Evolutionary conservation across 805 yeast species (phyloP).

Genomic region (Candida xiaguanensis): DNA sequence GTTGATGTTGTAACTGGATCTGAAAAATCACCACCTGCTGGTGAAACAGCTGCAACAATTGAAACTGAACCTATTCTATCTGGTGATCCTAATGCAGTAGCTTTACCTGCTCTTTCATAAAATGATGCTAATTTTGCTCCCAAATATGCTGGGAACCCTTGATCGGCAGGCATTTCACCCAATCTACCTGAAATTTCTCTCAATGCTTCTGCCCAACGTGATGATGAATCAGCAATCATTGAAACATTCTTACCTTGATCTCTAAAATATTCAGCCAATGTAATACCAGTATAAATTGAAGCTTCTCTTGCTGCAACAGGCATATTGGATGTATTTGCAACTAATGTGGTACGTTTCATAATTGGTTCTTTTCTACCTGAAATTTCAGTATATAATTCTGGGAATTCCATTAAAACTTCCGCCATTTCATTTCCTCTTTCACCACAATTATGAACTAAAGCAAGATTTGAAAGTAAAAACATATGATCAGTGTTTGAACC

Average conservation of each 20-base stretch:
- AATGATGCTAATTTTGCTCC: conserved; percentile 99
- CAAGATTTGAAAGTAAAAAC: conserved; percentile 37
- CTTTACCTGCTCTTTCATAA: conserved; percentile 99
- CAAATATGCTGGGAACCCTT: conserved; percentile 99
- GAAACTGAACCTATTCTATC: conserved; percentile 96
- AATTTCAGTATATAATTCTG: conserved; percentile 88
- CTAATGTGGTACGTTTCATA: conserved; percentile 98
- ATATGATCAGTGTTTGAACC: conserved; percentile 37
- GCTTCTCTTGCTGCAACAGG: conserved; percentile 99
- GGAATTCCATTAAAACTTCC: conserved; percentile 99
- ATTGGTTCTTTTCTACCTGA: conserved; percentile 95
- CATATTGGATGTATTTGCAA: conserved; percentile 98
- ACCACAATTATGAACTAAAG: conserved; percentile 51
- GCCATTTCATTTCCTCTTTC: conserved; percentile 99
- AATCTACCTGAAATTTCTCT: conserved; percentile 99
- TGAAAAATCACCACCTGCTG: conserved; percentile 99
- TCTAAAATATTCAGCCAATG: conserved; percentile 98
- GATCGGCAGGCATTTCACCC: conserved; percentile 99
- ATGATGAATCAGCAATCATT: conserved; percentile 99
- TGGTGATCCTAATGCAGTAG: conserved; percentile 93
- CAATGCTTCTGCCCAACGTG: conserved; percentile 99
- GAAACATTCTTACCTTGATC: conserved; percentile 99
- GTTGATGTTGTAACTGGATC: conserved; percentile 99
- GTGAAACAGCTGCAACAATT: conserved; percentile 98
- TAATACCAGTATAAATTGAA: conserved; percentile 97